Evolutionary conservation across 2,329 filamentous ascomycete species (phyloP), one percentile per base, ranked within the genome.

Genomic region (Emergomyces africanus): DNA sequence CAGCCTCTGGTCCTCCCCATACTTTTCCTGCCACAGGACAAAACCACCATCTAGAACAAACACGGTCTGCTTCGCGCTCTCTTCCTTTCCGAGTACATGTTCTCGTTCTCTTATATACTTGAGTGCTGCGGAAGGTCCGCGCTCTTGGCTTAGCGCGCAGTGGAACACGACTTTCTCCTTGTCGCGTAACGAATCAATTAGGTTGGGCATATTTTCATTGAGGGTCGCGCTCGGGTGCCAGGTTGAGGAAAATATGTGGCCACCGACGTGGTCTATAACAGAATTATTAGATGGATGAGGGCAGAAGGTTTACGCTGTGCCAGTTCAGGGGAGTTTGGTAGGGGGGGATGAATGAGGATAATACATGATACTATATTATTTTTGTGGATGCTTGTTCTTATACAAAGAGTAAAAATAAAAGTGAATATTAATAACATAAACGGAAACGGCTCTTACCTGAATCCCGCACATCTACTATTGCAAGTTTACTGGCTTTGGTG

Each of bases 141-240:
- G 81, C 75, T 96, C 88, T 77, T 97, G 94, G 65, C 87, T 92
- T 59, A 97, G 78, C 20, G 89, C 88, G 74, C 94, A 99, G 76
- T 99, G 94, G 72, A 99, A 99, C 1, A 99, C 83, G 15, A 99
- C 90, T 12, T 81, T 86, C 59, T 94, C 83, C 72, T 90, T 90
- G 69, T 86, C 84, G 64, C 83, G 78, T 54, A 96, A 81, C 49
- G 81, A 84, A 59, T 89, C 84, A 14, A 95, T 79, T n/a, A 99
- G 83, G 63, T 90, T 89, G 0, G 91, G 88, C 72, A 94, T 83
- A 65, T 81, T 83, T 69, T 83, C 82, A 67, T 95, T 89, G 54
- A 97, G 81, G 20, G 83, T 82, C 51, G 75, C 75, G 56, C 83
- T 87, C 0, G 94, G 90, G 14, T 89, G 80, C 78, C 96, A 89